Base-by-base conservation (phyloP, 2,329 filamentous ascomycete genomes). In the Orbilia blumenaviensis region DNA sequence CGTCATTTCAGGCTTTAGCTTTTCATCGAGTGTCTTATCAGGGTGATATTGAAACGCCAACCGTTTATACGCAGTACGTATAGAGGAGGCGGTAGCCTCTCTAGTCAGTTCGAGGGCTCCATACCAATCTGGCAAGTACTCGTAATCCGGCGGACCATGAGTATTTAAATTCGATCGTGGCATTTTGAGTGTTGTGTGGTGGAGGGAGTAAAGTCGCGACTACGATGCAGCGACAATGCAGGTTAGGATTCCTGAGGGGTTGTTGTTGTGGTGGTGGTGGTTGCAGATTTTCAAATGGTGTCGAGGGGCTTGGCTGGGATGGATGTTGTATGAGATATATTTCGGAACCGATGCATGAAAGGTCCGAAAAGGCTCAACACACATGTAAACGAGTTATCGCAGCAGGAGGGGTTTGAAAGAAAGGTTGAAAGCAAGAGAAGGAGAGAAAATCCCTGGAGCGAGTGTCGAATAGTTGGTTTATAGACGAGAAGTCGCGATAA, bases 1-100 rank as follows among this genome's bases (percentile, higher is more conserved):
- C 80, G 92, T 89, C 83, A 94, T 96, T 80, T 89, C 85, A 73
- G 89, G 88, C 83, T 95, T 96, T 80, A 91, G 85, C 14, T 88
- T 85, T 63, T 90, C 89, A 80, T 96, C 89, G 79, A 93, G 90
- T 78, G 96, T 89, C 84, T 97, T 96, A 86, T 97, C 94, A 34
- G 94, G 94, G 80, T 97, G 94, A 81, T 91, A 94, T 83, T 92
- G 93, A 79, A 97, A 88, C 36, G 92, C 92, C 42, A 96, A 89
- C 83, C 96, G 96, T 80, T 92, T 89, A 84, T 97, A 90, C 14
- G 92, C 91, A 61, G 88, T 87, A 81, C 92, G 91, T 82, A 97
- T 94, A 79, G 90, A 88, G 54, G 89, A 80, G 44, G 89, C 82
- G 76, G 91, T 88, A 54, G 92, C 92, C 83, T 90, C 88, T 81